These are phyloP conservation scores for Phaffia australis DNA, from an alignment of 768 basidiomycete genomes.

Conservation along the genomic window DNA sequence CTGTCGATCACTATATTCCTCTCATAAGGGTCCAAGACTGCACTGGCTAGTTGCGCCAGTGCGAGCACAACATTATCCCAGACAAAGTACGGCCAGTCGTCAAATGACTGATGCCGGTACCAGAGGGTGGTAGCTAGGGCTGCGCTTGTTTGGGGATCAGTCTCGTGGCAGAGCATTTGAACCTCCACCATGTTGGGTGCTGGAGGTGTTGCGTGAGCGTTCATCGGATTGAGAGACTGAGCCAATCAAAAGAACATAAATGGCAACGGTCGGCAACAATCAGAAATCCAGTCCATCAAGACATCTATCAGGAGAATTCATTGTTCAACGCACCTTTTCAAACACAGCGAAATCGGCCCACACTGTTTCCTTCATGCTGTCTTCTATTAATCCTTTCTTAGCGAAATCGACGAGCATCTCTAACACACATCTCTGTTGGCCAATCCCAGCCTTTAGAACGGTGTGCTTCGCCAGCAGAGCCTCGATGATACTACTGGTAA, in stretches of 20 bases:
- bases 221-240: slow-evolving; percentile 14
- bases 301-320: background rate
- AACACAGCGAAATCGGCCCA: slow-evolving; percentile 3
- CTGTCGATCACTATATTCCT: slow-evolving; percentile 1
- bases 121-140: slow-evolving; percentile 23
- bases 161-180: slow-evolving; percentile 13
- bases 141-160: slow-evolving; percentile 7
- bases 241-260: background rate
- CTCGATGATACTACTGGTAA: slow-evolving; percentile 6
- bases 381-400: background rate
- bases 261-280: background rate
- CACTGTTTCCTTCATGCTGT: background rate
- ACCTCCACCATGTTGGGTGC: slow-evolving; percentile 13
- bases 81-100: slow-evolving; percentile 17
- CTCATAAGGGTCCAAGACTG: slow-evolving; percentile 5
- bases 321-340: slow-evolving; percentile 6
- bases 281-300: background rate
- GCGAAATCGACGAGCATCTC: background rate
- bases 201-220: slow-evolving; percentile 3
- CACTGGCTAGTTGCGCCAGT: slow-evolving; percentile 8
- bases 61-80: slow-evolving; percentile 9
- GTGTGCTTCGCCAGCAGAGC: slow-evolving; percentile 22
- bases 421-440: slow-evolving; percentile 6
- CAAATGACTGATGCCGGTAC: slow-evolving; percentile 17
- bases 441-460: background rate